Percentiles rank a stretch among this genome's conserved stretches.
Conservation (phyloP, 192 early-diverging fungal species). For the Funneliformis mosseae region DNA sequence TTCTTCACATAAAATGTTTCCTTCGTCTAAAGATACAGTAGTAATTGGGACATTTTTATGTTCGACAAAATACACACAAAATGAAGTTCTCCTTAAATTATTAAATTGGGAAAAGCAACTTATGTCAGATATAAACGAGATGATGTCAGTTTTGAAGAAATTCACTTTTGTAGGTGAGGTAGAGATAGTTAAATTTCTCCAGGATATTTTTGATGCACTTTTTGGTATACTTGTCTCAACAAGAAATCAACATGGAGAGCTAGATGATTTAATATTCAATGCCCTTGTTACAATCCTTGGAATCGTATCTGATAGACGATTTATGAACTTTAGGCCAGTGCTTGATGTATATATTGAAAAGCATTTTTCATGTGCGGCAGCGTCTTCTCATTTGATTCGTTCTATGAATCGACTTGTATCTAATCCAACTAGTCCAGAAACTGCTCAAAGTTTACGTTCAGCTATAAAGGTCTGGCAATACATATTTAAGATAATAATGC, state of each 20-base stretch:
- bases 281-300: slow-evolving; percentile 58
- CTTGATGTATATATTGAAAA: slow-evolving; percentile 65
- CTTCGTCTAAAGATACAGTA: slow-evolving; percentile 47
- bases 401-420: slow-evolving; percentile 39
- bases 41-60: slow-evolving; percentile 60
- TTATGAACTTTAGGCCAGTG: slow-evolving; percentile 57
- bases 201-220: slow-evolving; percentile 62
- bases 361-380: slow-evolving; percentile 42
- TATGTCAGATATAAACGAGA: slow-evolving; percentile 33
- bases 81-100: slow-evolving; percentile 61
- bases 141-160: slow-evolving; percentile 50
- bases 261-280: slow-evolving; percentile 52
- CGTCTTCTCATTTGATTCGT: slow-evolving; percentile 45
- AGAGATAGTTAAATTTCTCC: slow-evolving; percentile 72
- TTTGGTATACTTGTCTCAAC: slow-evolving; percentile 58
- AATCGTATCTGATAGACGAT: slow-evolving; percentile 64
- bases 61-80: slow-evolving; percentile 70
- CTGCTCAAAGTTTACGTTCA: slow-evolving; percentile 51
- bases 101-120: slow-evolving; percentile 60
- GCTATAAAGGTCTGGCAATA: slow-evolving; percentile 67
- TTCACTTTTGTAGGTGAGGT: slow-evolving; percentile 61
- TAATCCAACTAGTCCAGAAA: slow-evolving; percentile 38
- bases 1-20: slow-evolving; percentile 22
- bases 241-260: slow-evolving; percentile 35
- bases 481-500: slow-evolving; percentile 57